Evolutionary conservation across 352 stramenopile genomes (phyloP).

Genomic region (Globisporangium canariense): DNA sequence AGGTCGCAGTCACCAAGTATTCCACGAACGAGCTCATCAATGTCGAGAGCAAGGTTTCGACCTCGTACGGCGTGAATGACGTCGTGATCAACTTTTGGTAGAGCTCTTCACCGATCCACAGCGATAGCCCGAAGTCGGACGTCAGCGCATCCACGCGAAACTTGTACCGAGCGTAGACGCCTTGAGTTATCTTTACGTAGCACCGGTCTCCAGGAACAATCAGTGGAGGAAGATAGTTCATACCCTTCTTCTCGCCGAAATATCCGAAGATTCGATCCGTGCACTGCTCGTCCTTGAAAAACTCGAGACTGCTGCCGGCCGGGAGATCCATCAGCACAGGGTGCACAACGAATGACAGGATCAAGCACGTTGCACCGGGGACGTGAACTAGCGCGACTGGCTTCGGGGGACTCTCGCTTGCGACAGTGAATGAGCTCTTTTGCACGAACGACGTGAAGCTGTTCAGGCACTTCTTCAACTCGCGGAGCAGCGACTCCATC

Average conservation of each 20-base stretch:
- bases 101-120: constrained; percentile 70
- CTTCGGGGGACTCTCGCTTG: constrained; percentile 66
- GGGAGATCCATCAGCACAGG: constrained; percentile 79
- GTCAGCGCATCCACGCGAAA: constrained; percentile 72
- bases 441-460: constrained; percentile 44
- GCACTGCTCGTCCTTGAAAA: constrained; percentile 66
- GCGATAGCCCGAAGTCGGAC: constrained; percentile 61
- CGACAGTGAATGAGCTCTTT: constrained; percentile 53
- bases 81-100: constrained; percentile 54
- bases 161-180: constrained; percentile 73
- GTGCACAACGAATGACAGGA: constrained; percentile 78
- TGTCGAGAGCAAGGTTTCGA: constrained; percentile 57
- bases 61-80: constrained; percentile 51
- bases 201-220: constrained; percentile 58
- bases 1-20: constrained; percentile 37
- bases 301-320: constrained; percentile 62
- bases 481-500: constrained; percentile 54
- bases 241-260: constrained; percentile 66
- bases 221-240: constrained; percentile 63
- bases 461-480: constrained; percentile 52
- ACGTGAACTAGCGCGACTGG: constrained; percentile 57
- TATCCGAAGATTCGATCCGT: constrained; percentile 65
- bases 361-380: constrained; percentile 56
- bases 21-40: constrained; percentile 44
- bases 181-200: constrained; percentile 61